A percentile compares a stretch with the other conserved stretches of the same genome.
phyloP scores from a whole-genome alignment of 164 flowering plant genomes.

The Macadamia tetraphylla region DNA sequence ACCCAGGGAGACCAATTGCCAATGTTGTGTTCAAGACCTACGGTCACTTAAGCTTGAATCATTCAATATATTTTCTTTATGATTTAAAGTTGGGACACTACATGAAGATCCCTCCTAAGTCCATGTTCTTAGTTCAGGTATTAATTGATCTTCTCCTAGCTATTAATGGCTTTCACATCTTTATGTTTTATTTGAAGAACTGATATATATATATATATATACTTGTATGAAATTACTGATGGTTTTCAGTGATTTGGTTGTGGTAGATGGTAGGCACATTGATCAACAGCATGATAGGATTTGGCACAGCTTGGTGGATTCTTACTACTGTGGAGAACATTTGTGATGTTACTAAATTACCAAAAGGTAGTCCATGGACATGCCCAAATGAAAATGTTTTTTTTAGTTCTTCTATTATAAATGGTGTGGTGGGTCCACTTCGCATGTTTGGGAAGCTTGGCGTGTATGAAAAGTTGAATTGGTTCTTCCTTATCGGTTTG shows the following conservation, averaged over 20 bases:
- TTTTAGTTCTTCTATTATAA: slow-evolving; percentile 40
- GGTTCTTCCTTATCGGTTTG: slow-evolving; percentile 38
- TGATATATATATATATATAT: no score
- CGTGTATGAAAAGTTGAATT: slow-evolving; percentile 30
- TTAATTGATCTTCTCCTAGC: no score
- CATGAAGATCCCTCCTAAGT: no score
- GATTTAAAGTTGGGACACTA: no score
- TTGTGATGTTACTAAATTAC: no score
- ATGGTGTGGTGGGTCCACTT: slow-evolving; percentile 47
- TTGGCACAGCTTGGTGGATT: slow-evolving; percentile 59
- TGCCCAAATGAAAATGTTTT: slow-evolving; percentile 46
- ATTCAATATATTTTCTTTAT: no score
- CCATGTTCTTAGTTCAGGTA: no score
- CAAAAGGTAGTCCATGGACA: slow-evolving; percentile 63
- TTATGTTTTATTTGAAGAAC: no score
- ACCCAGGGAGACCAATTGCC: no score
- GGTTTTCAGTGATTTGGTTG: background rate
- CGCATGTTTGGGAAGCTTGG: slow-evolving; percentile 40
- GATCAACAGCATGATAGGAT: slow-evolving; percentile 32
- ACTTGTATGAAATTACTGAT: background rate
- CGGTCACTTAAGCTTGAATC: no score
- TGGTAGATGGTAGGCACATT: slow-evolving; percentile 52
- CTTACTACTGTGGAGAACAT: slow-evolving; percentile 33
- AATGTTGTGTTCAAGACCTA: no score
- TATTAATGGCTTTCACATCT: no score